These are phyloP conservation scores for Xylaria intraflava DNA, from an alignment of 495 filamentous ascomycete genomes.

Conservation along the genomic window DNA sequence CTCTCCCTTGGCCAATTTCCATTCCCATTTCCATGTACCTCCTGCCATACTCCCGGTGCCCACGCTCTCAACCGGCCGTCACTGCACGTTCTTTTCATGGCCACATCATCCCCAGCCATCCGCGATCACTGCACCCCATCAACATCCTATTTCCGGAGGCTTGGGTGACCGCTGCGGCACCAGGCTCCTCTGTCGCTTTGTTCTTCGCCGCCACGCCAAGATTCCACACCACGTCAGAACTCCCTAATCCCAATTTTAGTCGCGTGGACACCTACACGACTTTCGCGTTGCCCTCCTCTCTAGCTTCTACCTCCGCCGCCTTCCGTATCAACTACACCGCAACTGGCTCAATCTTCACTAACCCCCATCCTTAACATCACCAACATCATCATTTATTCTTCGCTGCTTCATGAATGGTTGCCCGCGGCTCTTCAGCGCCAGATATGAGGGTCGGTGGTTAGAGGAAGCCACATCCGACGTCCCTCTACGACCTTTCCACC, in stretches of 20 bases:
- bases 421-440: slow-evolving; percentile 29
- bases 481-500: slow-evolving; percentile 54
- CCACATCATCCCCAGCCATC: background rate
- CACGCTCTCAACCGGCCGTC: slow-evolving; percentile 13
- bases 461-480: slow-evolving; percentile 37
- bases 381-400: background rate
- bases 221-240: slow-evolving; percentile 33
- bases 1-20: slow-evolving; percentile 25
- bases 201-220: slow-evolving; percentile 8
- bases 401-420: slow-evolving; percentile 37
- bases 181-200: slow-evolving; percentile 14
- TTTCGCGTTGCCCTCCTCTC: slow-evolving; percentile 27
- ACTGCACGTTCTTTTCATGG: slow-evolving; percentile 10
- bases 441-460: slow-evolving; percentile 51
- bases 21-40: slow-evolving; percentile 9
- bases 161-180: slow-evolving; percentile 6
- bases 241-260: slow-evolving; percentile 22
- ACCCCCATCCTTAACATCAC: background rate
- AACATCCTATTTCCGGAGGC: background rate
- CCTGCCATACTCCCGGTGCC: slow-evolving; percentile 6
- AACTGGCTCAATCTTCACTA: slow-evolving; percentile 2
- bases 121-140: slow-evolving; percentile 11
- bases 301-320: background rate
- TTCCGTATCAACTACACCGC: slow-evolving; percentile 9
- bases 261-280: slow-evolving; percentile 30